A percentile compares a stretch with the other conserved stretches of the same genome.
Conservation (phyloP, 2,329 filamentous ascomycete genomes). For the Epichloe uncinata region DNA sequence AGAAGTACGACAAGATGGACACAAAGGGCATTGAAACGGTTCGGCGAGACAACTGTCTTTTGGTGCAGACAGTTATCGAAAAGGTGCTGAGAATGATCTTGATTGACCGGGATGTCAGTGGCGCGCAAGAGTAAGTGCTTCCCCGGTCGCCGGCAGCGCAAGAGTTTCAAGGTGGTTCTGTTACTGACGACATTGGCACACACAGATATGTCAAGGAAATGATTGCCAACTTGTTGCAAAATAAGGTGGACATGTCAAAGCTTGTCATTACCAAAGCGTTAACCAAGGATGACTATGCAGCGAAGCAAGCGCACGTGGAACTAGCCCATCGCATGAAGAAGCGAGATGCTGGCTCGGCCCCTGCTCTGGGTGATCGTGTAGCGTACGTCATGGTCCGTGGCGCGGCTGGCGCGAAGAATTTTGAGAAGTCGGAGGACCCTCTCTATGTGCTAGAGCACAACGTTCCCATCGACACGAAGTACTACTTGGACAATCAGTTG, state of each 20-base stretch:
- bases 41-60: conserved; percentile 84
- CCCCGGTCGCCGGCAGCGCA: background rate
- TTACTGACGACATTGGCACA: conserved; percentile 3
- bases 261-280: conserved; percentile 97
- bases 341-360: conserved; percentile 87
- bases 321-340: conserved; percentile 42
- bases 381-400: conserved; percentile 97
- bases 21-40: conserved; percentile 99
- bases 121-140: conserved; percentile 71
- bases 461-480: conserved; percentile 92
- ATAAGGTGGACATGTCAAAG: conserved; percentile 98
- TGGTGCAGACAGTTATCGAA: conserved; percentile 96
- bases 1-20: conserved; percentile 99
- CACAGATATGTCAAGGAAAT: conserved; percentile 86
- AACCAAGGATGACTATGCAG: conserved; percentile 77
- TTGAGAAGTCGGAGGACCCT: conserved; percentile 93
- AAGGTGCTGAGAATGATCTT: conserved; percentile 91
- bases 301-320: conserved; percentile 34
- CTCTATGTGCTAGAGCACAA: conserved; percentile 97
- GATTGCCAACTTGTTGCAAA: conserved; percentile 88
- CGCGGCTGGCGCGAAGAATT: conserved; percentile 79
- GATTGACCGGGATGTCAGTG: conserved; percentile 81
- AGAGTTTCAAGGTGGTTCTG: background rate
- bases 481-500: conserved; percentile 97
- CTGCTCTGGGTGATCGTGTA: conserved; percentile 84